Conservation (phyloP, 2,329 filamentous ascomycete genomes). For the Tolypocladium tundrense region DNA sequence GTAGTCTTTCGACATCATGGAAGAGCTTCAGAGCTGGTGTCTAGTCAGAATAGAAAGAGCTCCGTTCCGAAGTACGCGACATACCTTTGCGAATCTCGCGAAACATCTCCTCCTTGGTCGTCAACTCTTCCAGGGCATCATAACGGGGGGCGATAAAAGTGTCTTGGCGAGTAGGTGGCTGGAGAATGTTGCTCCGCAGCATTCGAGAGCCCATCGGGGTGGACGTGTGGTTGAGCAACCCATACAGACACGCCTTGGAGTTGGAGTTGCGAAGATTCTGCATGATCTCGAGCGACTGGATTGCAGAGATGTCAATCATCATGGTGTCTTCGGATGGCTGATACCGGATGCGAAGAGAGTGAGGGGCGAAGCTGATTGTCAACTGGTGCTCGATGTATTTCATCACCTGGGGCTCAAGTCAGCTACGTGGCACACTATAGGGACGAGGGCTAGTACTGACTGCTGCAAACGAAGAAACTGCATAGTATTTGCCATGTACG, state of each 20-base stretch:
- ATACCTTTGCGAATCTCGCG: slow-evolving; percentile 59
- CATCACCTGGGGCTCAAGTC: slow-evolving; percentile 47
- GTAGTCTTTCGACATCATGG: slow-evolving; percentile 66
- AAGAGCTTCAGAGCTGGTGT: slow-evolving; percentile 59
- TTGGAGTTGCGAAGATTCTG: slow-evolving; percentile 72
- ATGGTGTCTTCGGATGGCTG: slow-evolving; percentile 84
- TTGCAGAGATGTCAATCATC: slow-evolving; percentile 89
- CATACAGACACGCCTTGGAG: slow-evolving; percentile 75
- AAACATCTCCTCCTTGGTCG: slow-evolving; percentile 77
- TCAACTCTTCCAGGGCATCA: slow-evolving; percentile 75
- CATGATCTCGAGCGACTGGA: slow-evolving; percentile 78
- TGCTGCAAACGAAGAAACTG: slow-evolving; percentile 75
- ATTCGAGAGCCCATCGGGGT: slow-evolving; percentile 85
- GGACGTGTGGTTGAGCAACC: slow-evolving; percentile 70
- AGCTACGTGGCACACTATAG: neutral
- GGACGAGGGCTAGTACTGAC: slow-evolving; percentile 37
- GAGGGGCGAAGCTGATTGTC: slow-evolving; percentile 39
- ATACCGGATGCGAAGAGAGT: slow-evolving; percentile 61
- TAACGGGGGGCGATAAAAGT: slow-evolving; percentile 62
- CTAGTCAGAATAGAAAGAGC: neutral
- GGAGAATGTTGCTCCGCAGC: slow-evolving; percentile 75
- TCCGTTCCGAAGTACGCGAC: neutral
- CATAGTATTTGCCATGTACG: slow-evolving; percentile 74
- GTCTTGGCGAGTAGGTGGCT: slow-evolving; percentile 65
- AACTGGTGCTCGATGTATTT: slow-evolving; percentile 69